Conservation (phyloP, 2,329 filamentous ascomycete species). For the Ophiostoma sp. region DNA sequence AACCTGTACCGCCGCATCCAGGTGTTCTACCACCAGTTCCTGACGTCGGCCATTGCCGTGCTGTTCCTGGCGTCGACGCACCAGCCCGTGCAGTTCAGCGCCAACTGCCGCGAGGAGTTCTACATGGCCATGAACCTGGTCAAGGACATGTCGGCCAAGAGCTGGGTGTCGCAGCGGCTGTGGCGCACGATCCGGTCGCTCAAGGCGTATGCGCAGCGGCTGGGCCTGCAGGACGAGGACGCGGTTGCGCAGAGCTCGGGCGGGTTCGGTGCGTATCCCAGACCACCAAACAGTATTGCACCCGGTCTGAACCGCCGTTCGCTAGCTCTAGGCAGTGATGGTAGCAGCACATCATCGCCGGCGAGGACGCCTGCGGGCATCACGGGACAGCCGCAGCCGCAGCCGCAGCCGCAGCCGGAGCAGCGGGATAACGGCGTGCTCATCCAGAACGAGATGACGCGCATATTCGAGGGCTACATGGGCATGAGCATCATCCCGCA, state of each 20-base stretch:
- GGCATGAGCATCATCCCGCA: slow-evolving; percentile 26
- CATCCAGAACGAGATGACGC: slow-evolving; percentile 51
- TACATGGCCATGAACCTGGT: slow-evolving; percentile 72
- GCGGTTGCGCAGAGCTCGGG: slow-evolving; percentile 39
- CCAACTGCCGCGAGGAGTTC: slow-evolving; percentile 66
- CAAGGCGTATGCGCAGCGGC: slow-evolving; percentile 64
- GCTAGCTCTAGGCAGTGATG: not conserved
- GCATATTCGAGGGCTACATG: slow-evolving; percentile 41
- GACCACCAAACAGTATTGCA: not conserved
- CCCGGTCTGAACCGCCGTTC: not conserved
- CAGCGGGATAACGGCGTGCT: slow-evolving; percentile 41
- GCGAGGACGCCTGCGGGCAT: not conserved
- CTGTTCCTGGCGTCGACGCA: slow-evolving; percentile 73
- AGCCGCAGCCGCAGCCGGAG: not conserved
- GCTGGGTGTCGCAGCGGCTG: slow-evolving; percentile 65
- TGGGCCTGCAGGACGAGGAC: slow-evolving; percentile 56
- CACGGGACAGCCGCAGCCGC: not conserved
- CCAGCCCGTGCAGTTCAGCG: slow-evolving; percentile 65
- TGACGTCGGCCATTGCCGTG: slow-evolving; percentile 68
- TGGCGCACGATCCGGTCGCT: slow-evolving; percentile 68
- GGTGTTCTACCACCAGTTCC: slow-evolving; percentile 75
- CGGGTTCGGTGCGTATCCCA: slow-evolving; percentile 26
- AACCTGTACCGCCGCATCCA: slow-evolving; percentile 68
- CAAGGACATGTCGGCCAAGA: slow-evolving; percentile 65
- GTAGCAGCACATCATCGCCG: not conserved